Conservation (phyloP, 768 basidiomycete species). For the Termitomyces sp. region DNA sequence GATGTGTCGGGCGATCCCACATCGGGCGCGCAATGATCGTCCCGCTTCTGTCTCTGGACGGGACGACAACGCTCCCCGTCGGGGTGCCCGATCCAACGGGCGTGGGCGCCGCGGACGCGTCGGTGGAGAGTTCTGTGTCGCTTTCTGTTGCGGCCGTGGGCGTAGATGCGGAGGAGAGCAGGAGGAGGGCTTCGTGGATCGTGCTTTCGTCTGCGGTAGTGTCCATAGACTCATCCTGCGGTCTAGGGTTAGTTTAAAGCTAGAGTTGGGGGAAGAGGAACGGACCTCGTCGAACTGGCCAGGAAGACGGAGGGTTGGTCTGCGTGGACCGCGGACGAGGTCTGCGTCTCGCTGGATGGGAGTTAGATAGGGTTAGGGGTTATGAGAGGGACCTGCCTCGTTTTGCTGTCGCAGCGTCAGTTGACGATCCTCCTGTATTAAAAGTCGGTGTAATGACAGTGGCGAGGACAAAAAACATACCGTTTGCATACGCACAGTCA, state of each 20-base stretch:
- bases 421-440: background rate
- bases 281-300: constrained; percentile 15
- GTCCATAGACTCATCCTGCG: constrained; percentile 15
- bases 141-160: constrained; percentile 29
- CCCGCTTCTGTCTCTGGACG: constrained; percentile 65
- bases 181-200: constrained; percentile 12
- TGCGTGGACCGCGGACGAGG: background rate
- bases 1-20: constrained; percentile 40
- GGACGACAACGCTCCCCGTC: constrained; percentile 54
- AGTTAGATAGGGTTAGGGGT: background rate
- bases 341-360: background rate
- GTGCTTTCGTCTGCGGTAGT: constrained; percentile 7
- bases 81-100: constrained; percentile 57
- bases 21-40: constrained; percentile 65
- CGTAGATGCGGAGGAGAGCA: constrained; percentile 16
- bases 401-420: background rate
- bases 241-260: background rate
- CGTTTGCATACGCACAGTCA: background rate
- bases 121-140: constrained; percentile 59
- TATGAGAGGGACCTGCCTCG: background rate
- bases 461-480: background rate
- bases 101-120: constrained; percentile 55
- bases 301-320: constrained; percentile 3
- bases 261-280: background rate
- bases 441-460: background rate